Percentiles rank a stretch among this genome's conserved stretches.
These are phyloP conservation scores for Mycena latifolia DNA, from an alignment of 768 basidiomycete species.

Conservation along the genomic window DNA sequence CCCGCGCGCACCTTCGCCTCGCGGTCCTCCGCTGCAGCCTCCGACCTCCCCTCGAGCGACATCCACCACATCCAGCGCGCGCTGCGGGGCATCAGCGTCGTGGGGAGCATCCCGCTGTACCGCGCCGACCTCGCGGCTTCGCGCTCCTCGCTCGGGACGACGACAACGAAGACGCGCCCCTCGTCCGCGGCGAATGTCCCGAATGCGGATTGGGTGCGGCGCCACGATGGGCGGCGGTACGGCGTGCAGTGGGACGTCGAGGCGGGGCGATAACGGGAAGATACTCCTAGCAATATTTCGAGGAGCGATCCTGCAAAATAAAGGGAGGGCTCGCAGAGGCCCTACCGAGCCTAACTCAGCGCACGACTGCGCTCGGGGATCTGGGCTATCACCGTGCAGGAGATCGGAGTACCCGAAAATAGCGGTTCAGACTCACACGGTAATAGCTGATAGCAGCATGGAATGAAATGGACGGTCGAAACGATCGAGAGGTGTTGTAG, in stretches of 20 bases:
- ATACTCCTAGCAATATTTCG: too few species aligned
- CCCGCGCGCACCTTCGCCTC: neutral
- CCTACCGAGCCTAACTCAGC: too few species aligned
- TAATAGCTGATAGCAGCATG: too few species aligned
- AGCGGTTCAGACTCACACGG: too few species aligned
- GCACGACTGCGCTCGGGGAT: too few species aligned
- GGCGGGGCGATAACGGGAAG: neutral
- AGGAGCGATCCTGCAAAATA: too few species aligned
- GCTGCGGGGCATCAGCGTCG: slow-evolving; percentile 10
- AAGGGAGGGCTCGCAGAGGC: too few species aligned
- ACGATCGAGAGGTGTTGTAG: too few species aligned
- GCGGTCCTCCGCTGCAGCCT: neutral
- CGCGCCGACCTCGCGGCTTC: slow-evolving; percentile 1
- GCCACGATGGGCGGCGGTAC: neutral
- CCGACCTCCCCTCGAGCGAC: slow-evolving; percentile 1
- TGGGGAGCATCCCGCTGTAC: neutral
- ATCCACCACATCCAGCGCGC: slow-evolving; percentile 17
- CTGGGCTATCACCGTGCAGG: too few species aligned
- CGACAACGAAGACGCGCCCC: slow-evolving; percentile 1
- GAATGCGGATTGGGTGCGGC: neutral
- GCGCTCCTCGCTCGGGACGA: slow-evolving; percentile 22
- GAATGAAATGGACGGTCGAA: too few species aligned
- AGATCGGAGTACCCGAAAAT: too few species aligned
- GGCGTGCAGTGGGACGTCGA: slow-evolving; percentile 10
- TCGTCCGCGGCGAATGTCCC: neutral